A percentile compares a stretch with the other conserved stretches of the same genome.
Conservation (phyloP, 306 rosid species). For the Spatholobus suberectus region DNA sequence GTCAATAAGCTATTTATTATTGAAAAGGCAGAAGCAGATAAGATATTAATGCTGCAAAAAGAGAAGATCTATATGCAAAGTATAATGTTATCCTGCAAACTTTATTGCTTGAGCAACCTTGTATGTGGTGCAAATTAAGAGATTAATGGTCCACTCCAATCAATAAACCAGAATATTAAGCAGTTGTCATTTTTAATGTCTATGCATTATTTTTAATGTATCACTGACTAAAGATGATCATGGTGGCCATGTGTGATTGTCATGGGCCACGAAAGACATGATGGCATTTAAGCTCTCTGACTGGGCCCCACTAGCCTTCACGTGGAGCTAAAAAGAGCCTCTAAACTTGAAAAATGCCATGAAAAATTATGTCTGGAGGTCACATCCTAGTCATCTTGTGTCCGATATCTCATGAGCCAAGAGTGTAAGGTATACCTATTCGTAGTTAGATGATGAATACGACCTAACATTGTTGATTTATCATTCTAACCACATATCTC, state of each 20-base stretch:
- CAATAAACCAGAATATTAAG: slow-evolving; percentile 28
- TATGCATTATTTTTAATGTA: slow-evolving; percentile 1
- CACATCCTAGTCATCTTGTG: not conserved
- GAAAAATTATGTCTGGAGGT: not conserved
- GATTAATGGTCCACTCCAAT: slow-evolving; percentile 29
- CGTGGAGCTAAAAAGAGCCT: slow-evolving; percentile 29
- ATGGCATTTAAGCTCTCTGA: slow-evolving; percentile 24
- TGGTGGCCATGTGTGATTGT: slow-evolving; percentile 15
- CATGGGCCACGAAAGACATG: slow-evolving; percentile 38
- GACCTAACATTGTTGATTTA: not conserved
- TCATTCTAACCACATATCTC: not conserved
- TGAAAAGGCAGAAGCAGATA: slow-evolving; percentile 36
- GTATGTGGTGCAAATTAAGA: slow-evolving; percentile 46
- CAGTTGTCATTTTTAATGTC: slow-evolving; percentile 36
- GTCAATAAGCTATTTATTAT: slow-evolving; percentile 33
- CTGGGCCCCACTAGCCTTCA: slow-evolving; percentile 6
- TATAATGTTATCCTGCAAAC: slow-evolving; percentile 1
- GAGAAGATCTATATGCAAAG: not conserved
- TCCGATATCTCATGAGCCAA: not conserved
- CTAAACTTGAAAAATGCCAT: slow-evolving; percentile 3
- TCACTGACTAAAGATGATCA: slow-evolving; percentile 28
- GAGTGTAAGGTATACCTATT: not conserved
- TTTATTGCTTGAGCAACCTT: slow-evolving; percentile 38
- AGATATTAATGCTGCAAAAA: slow-evolving; percentile 45
- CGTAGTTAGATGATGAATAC: not conserved